Evolutionary conservation across 768 basidiomycete species (phyloP).

Genomic region (Boletus huronensis): DNA sequence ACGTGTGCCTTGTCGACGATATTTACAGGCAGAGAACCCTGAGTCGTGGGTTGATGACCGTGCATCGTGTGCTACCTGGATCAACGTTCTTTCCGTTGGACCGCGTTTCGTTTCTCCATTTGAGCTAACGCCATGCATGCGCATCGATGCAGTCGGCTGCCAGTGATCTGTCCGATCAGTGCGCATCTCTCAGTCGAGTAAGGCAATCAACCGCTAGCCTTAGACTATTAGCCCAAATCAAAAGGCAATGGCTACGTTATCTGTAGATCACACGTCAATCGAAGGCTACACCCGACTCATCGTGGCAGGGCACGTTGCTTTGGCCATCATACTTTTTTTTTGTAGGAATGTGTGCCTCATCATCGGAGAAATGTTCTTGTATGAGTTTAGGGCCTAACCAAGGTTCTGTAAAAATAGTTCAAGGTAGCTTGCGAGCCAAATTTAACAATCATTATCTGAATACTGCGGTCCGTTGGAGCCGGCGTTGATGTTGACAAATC

Average conservation of each 20-base stretch:
- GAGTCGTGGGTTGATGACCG: neutral
- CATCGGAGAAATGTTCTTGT: neutral
- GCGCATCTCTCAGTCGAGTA: neutral
- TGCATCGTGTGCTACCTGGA: neutral
- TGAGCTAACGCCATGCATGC: neutral
- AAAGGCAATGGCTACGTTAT: neutral
- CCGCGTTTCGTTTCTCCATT: neutral
- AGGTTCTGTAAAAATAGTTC: constrained; percentile 7
- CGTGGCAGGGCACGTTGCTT: no score
- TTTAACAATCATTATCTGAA: no score
- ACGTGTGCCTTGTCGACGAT: neutral
- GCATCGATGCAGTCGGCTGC: neutral
- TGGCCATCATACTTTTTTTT: no score
- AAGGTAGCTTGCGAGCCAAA: neutral
- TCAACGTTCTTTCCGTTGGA: neutral
- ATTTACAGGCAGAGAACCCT: neutral
- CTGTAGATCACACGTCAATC: neutral
- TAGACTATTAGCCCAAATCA: neutral
- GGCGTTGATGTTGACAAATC: neutral
- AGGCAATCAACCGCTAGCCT: neutral
- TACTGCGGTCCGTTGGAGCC: neutral
- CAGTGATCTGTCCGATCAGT: neutral
- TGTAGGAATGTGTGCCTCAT: no score
- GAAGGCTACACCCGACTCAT: no score
- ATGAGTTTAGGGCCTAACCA: neutral